These are phyloP conservation scores for Sisymbrium irio DNA, from an alignment of 345 rosid species.

Conservation along the genomic window DNA sequence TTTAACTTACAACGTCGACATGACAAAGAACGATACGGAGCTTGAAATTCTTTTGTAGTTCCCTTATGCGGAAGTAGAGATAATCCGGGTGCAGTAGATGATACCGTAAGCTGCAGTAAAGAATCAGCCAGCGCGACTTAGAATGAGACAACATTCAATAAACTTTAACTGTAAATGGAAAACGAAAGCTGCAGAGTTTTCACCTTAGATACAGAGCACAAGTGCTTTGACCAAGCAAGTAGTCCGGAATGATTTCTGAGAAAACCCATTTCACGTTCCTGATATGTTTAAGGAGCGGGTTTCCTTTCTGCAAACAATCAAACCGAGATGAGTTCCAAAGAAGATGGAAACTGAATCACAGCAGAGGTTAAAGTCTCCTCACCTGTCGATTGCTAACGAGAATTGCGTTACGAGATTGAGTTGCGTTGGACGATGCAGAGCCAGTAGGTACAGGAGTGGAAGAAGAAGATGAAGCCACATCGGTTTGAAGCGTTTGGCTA, in stretches of 20 bases:
- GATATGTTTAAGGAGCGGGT: conserved; percentile 85
- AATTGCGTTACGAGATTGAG: conserved; percentile 73
- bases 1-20: conserved; percentile 74
- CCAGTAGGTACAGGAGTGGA: conserved; percentile 32
- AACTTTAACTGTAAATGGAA: background rate
- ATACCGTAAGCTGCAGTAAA: conserved; percentile 67
- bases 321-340: background rate
- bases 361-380: background rate
- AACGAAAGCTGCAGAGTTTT: background rate
- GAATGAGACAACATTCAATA: background rate
- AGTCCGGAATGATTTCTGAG: conserved; percentile 75
- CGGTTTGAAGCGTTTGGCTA: conserved; percentile 39
- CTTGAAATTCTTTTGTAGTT: conserved; percentile 79
- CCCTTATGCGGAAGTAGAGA: conserved; percentile 85
- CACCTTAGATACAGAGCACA: conserved; percentile 92
- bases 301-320: conserved; percentile 67
- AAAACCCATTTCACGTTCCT: conserved; percentile 83
- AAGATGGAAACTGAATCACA: background rate
- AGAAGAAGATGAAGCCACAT: conserved; percentile 49
- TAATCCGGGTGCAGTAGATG: conserved; percentile 94
- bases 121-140: background rate
- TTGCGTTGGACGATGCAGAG: conserved; percentile 27
- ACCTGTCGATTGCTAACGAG: conserved; percentile 94
- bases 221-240: conserved; percentile 72
- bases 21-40: conserved; percentile 87